Evolutionary conservation across 495 filamentous ascomycete species (phyloP), one percentile per base, ranked within the genome.

Genomic region (Hypomontagnella submonticulosa): DNA sequence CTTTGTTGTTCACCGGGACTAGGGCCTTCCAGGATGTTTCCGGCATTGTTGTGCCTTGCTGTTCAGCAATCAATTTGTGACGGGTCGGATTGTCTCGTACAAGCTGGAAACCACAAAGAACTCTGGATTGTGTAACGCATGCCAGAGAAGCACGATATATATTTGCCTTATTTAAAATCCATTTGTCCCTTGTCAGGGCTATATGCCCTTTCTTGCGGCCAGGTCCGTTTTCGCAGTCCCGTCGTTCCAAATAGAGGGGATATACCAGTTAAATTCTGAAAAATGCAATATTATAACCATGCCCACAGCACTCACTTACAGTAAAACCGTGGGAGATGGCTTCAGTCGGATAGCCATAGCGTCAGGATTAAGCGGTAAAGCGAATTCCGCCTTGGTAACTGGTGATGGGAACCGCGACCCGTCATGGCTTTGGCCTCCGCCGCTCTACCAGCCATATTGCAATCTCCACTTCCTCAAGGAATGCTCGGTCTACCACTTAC

Each of bases 401-500:
- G 20, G 33, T 34, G 20, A 50, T 12, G 33, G 44, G 56, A 38
- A 33, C 12, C 42, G 19, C 9, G 66, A 63, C 41, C 43, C 54
- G 4, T 63, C 55, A n/a, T 58, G 55, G 55, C 38, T 60, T 10
- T 63, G 59, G 66, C 59, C 53, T n/a, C 42, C 54, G 27, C 48
- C 48, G 12, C 19, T 51, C 10, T 34, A 42, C 40, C 66, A 69
- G 32, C 40, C 66, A 2, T 69, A 69, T 34, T 69, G 66, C 23
- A 59, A 33, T 16, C 20, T 58, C n/a, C 66, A 63, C 18, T 69
- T 69, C 33, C 38, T 69, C 0, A 63, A 57, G 50, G 66, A 69
- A 41, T 69, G 66, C 18, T 50, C 59, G 27, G 15, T 63, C 13
- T 63, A 69, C 36, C 59, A 69, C 16, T 36, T 69, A 32, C 16